Evolutionary conservation across 805 yeast species (phyloP).

Genomic region (Starmerella potacharoeniae): DNA sequence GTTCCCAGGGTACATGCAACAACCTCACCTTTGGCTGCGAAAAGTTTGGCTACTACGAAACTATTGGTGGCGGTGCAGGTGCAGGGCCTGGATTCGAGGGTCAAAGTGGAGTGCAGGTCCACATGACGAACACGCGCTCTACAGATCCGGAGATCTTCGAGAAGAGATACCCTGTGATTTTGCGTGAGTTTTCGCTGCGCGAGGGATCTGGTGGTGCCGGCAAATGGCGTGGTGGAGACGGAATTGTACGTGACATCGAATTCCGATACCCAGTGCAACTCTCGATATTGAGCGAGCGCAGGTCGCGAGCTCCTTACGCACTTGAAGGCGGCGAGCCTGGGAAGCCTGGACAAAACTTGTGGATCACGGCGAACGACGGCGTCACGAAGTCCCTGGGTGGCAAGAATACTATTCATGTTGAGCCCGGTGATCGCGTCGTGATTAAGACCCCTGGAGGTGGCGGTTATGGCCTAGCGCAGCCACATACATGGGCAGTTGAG

Average conservation of each 20-base stretch:
- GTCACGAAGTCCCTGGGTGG: constrained; percentile 44
- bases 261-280: constrained; percentile 61
- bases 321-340: constrained; percentile 74
- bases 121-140: constrained; percentile 87
- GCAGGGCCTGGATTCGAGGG: constrained; percentile 85
- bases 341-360: constrained; percentile 50
- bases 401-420: constrained; percentile 47
- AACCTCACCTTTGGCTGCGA: constrained; percentile 69
- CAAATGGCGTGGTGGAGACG: constrained; percentile 64
- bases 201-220: constrained; percentile 74
- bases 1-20: constrained; percentile 92
- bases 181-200: constrained; percentile 62
- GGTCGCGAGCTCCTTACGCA: constrained; percentile 80
- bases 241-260: constrained; percentile 75
- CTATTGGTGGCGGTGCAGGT: constrained; percentile 93
- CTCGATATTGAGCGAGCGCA: constrained; percentile 75
- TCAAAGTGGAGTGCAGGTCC: constrained; percentile 80
- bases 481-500: neutral
- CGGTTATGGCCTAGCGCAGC: constrained; percentile 45
- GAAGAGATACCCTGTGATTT: constrained; percentile 71
- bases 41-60: constrained; percentile 77
- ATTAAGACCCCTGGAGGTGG: constrained; percentile 82
- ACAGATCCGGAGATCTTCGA: constrained; percentile 87
- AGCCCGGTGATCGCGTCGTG: constrained; percentile 53
- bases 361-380: constrained; percentile 26